Evolutionary conservation across 768 basidiomycete genomes (phyloP), one percentile per base, ranked within the genome.

Genomic region (Suillus lakei): DNA sequence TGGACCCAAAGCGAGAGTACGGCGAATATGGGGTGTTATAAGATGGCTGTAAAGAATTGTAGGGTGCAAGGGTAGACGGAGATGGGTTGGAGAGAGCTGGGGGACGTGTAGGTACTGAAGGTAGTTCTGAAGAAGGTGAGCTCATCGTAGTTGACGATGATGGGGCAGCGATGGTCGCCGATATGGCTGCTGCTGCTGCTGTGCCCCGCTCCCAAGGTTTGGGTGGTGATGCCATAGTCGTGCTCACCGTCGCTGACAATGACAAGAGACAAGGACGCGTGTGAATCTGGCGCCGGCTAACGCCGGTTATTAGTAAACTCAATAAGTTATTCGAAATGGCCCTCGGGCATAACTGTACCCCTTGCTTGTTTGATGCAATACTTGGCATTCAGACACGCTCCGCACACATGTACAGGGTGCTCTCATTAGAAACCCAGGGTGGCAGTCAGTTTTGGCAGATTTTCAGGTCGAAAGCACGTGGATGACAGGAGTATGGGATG

Each of bases 381-480:
- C n/a, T n/a, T n/a, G n/a, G n/a, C n/a, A n/a, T 43, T 39, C 71
- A 96, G 98, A 99, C 71, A 97, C 97, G 0, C 78, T 99, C 65
- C 87, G 95, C 46, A 99, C 97, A 1, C 98, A 99, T 75, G 96
- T 99, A 30, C 86, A 87, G 67, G 98, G 98, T 7, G 90, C 98
- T 10, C 83, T 99, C 23, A 90, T 89, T 48, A 88, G 90, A 15
- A 88, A 93, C 73, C 91, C 95, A 0, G 86, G 88, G 60, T 99
- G 98, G 97, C 86, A 91, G 64, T 73, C 82, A 7, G 82, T 84
- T 3, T 81, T 99, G 13, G 87, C 90, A 7, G 89, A 90, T 0
- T 98, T 95, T 73, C 92, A 95, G 70, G 88, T 92, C 13, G 96
- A 99, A 80, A 93, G 95, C 66, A 92, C 95, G 2, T 97, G 96